Conservation (phyloP, 1,284 basidiomycete genomes). For the Thelephora terrestris region DNA sequence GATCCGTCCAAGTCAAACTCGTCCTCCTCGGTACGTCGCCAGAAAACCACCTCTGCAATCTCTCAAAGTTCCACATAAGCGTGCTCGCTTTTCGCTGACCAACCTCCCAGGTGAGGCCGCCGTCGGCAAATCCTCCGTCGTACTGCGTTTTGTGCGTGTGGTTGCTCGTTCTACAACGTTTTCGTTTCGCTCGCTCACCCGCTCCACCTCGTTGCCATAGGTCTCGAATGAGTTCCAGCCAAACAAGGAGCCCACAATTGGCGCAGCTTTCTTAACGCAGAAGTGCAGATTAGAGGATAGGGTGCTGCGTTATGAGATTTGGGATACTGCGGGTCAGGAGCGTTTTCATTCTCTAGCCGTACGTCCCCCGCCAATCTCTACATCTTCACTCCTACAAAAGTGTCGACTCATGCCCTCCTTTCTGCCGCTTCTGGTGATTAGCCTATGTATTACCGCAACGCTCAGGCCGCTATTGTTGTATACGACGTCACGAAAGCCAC, state of each 20-base stretch:
- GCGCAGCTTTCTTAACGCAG: constrained; percentile 88
- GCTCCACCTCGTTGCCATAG: constrained; percentile 27
- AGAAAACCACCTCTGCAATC: not conserved
- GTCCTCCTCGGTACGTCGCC: constrained; percentile 65
- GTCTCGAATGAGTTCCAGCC: constrained; percentile 92
- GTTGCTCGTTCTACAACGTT: constrained; percentile 3
- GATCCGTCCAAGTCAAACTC: constrained; percentile 86
- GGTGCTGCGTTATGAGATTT: constrained; percentile 91
- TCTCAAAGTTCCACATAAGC: not conserved
- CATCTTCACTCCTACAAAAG: not conserved
- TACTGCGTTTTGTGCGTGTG: constrained; percentile 85
- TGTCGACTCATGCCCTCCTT: constrained; percentile 3
- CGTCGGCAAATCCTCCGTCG: constrained; percentile 98
- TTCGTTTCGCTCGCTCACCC: constrained; percentile 1
- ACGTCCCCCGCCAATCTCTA: constrained; percentile 22
- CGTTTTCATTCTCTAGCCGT: constrained; percentile 89
- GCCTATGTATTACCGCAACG: constrained; percentile 99
- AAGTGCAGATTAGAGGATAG: constrained; percentile 88
- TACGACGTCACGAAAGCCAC: constrained; percentile 94
- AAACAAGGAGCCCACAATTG: constrained; percentile 98
- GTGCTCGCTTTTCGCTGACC: constrained; percentile 7
- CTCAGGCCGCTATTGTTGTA: constrained; percentile 96
- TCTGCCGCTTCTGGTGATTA: constrained; percentile 19
- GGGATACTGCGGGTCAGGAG: constrained; percentile 94
- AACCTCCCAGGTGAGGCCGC: constrained; percentile 84